Evolutionary conservation across 164 flowering plant species (phyloP).

Genomic region (Dillenia suffruticosa): DNA sequence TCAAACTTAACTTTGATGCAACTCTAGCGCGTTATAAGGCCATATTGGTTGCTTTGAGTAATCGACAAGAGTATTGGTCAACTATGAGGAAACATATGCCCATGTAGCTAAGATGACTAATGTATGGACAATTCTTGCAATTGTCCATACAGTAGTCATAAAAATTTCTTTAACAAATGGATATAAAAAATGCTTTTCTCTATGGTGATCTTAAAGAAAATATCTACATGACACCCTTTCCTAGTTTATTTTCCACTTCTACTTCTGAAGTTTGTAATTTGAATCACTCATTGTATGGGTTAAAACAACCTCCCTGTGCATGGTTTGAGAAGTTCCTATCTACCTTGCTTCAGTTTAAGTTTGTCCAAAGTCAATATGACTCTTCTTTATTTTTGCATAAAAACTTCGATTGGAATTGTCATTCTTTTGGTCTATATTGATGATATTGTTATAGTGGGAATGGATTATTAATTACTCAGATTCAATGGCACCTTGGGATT

Average conservation of each 20-base stretch:
- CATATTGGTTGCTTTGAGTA: slow-evolving; percentile 5
- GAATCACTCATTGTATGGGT: not conserved
- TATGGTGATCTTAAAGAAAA: not conserved
- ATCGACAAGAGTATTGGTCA: slow-evolving; percentile 6
- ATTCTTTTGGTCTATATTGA: not conserved
- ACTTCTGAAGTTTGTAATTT: not conserved
- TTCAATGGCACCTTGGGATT: not conserved
- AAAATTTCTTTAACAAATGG: not conserved
- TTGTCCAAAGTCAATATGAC: slow-evolving; percentile 2
- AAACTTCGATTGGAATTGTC: not conserved
- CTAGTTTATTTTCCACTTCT: not conserved
- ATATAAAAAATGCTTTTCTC: not conserved
- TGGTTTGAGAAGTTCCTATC: not conserved
- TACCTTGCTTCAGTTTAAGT: not conserved
- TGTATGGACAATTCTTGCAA: not conserved
- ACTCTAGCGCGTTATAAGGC: slow-evolving; percentile 6
- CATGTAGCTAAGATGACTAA: slow-evolving; percentile 5
- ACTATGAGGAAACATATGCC: slow-evolving; percentile 9
- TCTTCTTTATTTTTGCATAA: slow-evolving; percentile 3
- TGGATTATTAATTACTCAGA: not conserved
- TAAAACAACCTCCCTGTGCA: not conserved
- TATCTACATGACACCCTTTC: slow-evolving; percentile 5
- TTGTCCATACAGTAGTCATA: not conserved
- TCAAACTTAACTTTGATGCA: slow-evolving; percentile 9
- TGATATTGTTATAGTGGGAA: not conserved